A percentile compares a stretch with the other conserved stretches of the same genome.
These are phyloP conservation scores for Aegilops bicornis DNA, from an alignment of 176 grass and related monocot species.

Conservation along the genomic window DNA sequence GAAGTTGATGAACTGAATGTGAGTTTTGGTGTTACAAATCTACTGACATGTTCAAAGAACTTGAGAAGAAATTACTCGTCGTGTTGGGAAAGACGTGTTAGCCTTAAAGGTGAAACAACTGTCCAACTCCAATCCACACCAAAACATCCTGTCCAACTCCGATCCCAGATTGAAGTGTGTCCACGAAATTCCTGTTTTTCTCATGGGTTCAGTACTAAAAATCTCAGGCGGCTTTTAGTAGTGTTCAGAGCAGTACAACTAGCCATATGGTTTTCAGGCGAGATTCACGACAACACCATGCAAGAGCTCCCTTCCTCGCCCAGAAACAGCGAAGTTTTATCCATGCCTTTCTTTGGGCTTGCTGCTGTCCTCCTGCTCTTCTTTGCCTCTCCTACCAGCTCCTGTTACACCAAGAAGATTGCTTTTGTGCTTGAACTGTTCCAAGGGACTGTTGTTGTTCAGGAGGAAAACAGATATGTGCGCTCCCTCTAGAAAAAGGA, in stretches of 20 bases:
- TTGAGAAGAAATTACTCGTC: neutral
- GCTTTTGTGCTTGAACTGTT: no score
- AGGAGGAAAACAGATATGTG: no score
- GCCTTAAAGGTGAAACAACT: no score
- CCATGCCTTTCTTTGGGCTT: neutral
- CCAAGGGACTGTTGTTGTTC: no score
- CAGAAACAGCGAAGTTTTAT: neutral
- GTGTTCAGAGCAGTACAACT: neutral
- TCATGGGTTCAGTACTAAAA: neutral
- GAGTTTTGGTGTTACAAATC: neutral
- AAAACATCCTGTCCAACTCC: no score
- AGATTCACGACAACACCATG: no score
- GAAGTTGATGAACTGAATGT: neutral
- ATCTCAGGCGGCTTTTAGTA: neutral
- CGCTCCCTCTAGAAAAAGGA: no score
- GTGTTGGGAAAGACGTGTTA: neutral
- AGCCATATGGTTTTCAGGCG: neutral
- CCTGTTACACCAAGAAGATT: no score
- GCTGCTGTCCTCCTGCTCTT: neutral
- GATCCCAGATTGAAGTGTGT: no score
- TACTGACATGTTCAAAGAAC: neutral
- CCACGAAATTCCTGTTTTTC: neutral
- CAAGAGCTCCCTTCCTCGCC: neutral
- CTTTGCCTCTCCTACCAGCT: no score
- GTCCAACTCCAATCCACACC: no score